Evolutionary conservation across 345 rosid genomes (phyloP).

Genomic region (Populus tremula): DNA sequence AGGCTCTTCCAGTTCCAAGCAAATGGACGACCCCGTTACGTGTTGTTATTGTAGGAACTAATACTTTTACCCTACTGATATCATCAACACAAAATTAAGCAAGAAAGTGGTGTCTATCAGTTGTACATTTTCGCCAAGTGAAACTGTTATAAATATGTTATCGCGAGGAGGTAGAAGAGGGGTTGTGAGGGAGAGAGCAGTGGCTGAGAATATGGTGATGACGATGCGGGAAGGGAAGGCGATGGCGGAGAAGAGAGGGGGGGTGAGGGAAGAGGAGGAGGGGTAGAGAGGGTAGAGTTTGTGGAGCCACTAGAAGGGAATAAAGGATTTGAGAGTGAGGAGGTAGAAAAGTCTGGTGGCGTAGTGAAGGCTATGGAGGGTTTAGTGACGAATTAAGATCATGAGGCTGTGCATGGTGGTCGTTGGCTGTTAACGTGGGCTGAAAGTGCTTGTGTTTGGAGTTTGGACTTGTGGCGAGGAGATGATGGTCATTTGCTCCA

Average conservation of each 20-base stretch:
- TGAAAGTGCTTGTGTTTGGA: background rate
- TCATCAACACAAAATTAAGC: slow-evolving; percentile 23
- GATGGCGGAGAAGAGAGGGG: slow-evolving; percentile 42
- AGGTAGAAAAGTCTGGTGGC: slow-evolving; percentile 43
- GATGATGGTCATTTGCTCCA: no score
- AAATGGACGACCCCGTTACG: slow-evolving; percentile 39
- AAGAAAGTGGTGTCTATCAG: slow-evolving; percentile 33
- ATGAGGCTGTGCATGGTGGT: background rate
- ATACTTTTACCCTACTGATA: slow-evolving; percentile 16
- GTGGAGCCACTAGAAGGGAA: slow-evolving; percentile 54
- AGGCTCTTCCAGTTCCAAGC: slow-evolving; percentile 50
- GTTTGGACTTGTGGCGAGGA: background rate
- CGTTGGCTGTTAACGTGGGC: background rate
- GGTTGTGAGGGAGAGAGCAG: slow-evolving; percentile 17
- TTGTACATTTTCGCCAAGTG: slow-evolving; percentile 54
- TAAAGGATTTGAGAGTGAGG: slow-evolving; percentile 36
- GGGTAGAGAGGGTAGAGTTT: slow-evolving; percentile 29
- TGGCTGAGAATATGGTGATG: slow-evolving; percentile 36
- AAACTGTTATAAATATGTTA: slow-evolving; percentile 32
- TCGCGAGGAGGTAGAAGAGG: slow-evolving; percentile 35
- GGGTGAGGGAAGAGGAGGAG: slow-evolving; percentile 34
- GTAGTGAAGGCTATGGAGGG: slow-evolving; percentile 50
- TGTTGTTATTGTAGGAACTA: slow-evolving; percentile 42
- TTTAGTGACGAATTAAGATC: slow-evolving; percentile 9
- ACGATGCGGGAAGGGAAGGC: slow-evolving; percentile 60